Percentiles rank a stretch among this genome's conserved stretches.
Evolutionary conservation across 345 rosid species (phyloP).

Genomic region (Lagerstroemia speciosa): DNA sequence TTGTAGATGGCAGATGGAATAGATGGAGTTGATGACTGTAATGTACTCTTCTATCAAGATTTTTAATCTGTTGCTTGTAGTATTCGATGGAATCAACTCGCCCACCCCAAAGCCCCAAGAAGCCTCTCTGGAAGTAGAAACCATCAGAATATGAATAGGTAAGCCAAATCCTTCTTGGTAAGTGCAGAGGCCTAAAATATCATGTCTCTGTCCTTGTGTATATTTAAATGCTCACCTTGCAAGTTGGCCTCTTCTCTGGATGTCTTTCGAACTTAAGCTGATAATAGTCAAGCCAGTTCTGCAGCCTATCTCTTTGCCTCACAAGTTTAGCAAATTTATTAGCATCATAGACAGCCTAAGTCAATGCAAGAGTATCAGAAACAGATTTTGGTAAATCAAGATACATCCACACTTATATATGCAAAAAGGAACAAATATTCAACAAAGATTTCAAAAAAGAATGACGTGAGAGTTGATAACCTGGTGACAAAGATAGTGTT

Average conservation of each 20-base stretch:
- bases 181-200: not conserved
- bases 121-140: slow-evolving; percentile 49
- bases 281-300: slow-evolving; percentile 81
- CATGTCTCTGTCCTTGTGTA: not conserved
- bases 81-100: slow-evolving; percentile 77
- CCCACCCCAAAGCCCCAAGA: slow-evolving; percentile 73
- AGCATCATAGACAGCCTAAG: slow-evolving; percentile 80
- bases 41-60: slow-evolving; percentile 56
- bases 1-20: not conserved
- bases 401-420: not conserved
- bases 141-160: not conserved
- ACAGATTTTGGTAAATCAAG: slow-evolving; percentile 2
- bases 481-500: slow-evolving; percentile 88
- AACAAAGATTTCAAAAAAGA: not conserved
- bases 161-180: not conserved
- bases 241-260: slow-evolving; percentile 66
- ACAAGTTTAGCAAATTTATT: slow-evolving; percentile 64
- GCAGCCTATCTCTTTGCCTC: slow-evolving; percentile 65
- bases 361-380: slow-evolving; percentile 1
- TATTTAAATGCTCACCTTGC: slow-evolving; percentile 36
- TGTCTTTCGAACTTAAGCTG: slow-evolving; percentile 75
- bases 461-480: slow-evolving; percentile 17
- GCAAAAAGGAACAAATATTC: not conserved
- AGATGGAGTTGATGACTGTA: not conserved
- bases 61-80: slow-evolving; percentile 52